Conservation (phyloP, 768 basidiomycete species). For the Leucocoprinus leucothites region DNA sequence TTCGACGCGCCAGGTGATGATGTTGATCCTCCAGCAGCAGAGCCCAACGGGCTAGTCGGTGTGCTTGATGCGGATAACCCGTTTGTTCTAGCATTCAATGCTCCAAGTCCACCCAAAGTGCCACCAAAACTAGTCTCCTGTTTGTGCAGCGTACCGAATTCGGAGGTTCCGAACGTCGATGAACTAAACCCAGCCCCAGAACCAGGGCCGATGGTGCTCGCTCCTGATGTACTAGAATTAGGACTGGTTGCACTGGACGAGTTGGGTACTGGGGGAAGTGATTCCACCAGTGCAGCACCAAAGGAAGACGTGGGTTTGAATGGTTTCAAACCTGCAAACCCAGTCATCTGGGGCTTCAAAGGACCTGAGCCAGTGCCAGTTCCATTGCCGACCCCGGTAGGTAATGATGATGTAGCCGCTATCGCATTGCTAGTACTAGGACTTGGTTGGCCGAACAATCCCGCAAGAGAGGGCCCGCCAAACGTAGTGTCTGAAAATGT, state of each 20-base stretch:
- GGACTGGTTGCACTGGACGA: slow-evolving; percentile 39
- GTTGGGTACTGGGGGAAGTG: slow-evolving; percentile 71
- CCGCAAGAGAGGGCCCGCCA: slow-evolving; percentile 29
- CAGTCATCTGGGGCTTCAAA: slow-evolving; percentile 46
- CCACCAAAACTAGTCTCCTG: slow-evolving; percentile 9
- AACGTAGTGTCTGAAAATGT: slow-evolving; percentile 46
- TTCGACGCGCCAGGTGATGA: slow-evolving; percentile 19
- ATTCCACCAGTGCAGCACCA: slow-evolving; percentile 70
- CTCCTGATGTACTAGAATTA: slow-evolving; percentile 18
- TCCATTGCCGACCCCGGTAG: slow-evolving; percentile 7
- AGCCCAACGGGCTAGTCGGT: slow-evolving; percentile 14
- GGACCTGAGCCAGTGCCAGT: slow-evolving; percentile 15
- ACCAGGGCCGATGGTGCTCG: slow-evolving; percentile 8
- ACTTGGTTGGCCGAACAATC: slow-evolving; percentile 43
- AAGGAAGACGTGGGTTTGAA: slow-evolving; percentile 85
- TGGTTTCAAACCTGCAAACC: slow-evolving; percentile 63
- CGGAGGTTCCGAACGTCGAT: not conserved
- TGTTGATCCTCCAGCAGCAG: not conserved
- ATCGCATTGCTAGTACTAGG: slow-evolving; percentile 18
- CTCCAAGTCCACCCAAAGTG: not conserved
- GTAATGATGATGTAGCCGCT: slow-evolving; percentile 9
- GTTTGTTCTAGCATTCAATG: slow-evolving; percentile 8
- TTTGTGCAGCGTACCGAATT: slow-evolving; percentile 5
- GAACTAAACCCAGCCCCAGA: not conserved
- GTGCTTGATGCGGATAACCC: slow-evolving; percentile 16